Evolutionary conservation across 108 stramenopile genomes (phyloP), one percentile per base, ranked within the genome.

Genomic region (Skeletonema tropicum): DNA sequence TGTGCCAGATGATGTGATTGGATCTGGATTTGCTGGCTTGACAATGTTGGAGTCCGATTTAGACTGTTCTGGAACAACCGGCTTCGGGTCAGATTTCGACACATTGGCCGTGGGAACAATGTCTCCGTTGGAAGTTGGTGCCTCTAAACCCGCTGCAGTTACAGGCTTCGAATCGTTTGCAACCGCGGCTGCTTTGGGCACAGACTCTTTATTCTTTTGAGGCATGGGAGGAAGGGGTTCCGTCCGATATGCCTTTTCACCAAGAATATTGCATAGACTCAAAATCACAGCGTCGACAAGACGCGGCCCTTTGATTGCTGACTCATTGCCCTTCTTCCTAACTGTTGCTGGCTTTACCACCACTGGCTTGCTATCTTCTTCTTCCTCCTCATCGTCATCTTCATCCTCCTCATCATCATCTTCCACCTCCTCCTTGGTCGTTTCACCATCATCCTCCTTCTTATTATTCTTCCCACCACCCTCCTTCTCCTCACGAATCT

Each of bases 241-340:
- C 23, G 26, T 42, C 48, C 61, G 39, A 61, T 32, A 30, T 1
- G 33, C 46, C 2, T 57, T 73, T 21, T 76, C 75, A 12, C 75
- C 75, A 12, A 75, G 52, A 19, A 76, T 66, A 55, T 73, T 83
- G 71, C 75, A 57, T 3, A 83, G 62, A 38, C 71, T 67, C 52
- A 67, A 49, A 42, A 83, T 76, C 60, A 83, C 49, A 19, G 57
- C 52, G 60, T 83, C 82, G 12, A 83, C 82, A 58, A 83, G 71
- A 62, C 82, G 75, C 6, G 60, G 71, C 36, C 82, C 71, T 48
- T 66, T 71, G 14, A 64, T 12, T 31, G 13, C 19, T 14, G 38
- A 48, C 49, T 70, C 48, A 7, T 71, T 23, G 33, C 31, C 26
- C 19, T 14, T 8, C 14, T 66, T 35, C 38, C 7, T 19, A 23